Evolutionary conservation across 1,284 basidiomycete species (phyloP).

Genomic region (Inonotus hispidus): DNA sequence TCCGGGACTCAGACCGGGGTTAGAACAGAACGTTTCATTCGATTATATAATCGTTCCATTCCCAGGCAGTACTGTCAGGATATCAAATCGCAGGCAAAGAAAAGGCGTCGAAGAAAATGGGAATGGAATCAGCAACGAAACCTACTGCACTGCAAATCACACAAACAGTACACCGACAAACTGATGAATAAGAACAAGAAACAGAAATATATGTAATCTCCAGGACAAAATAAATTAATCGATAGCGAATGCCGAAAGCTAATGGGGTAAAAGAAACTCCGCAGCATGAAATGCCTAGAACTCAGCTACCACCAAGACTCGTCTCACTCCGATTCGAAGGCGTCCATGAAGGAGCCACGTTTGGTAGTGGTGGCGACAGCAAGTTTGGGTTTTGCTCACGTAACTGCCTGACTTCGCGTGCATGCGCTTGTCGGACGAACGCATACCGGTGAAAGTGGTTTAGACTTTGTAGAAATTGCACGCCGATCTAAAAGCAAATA

Average conservation of each 20-base stretch:
- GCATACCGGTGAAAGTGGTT: constrained; percentile 92
- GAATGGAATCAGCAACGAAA: no score
- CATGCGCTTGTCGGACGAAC: constrained; percentile 69
- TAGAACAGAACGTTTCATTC: no score
- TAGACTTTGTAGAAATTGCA: constrained; percentile 75
- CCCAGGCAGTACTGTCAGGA: no score
- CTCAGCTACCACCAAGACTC: constrained; percentile 32
- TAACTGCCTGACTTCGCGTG: constrained; percentile 41
- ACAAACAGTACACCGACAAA: no score
- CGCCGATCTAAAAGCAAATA: constrained; percentile 59
- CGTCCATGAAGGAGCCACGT: constrained; percentile 31
- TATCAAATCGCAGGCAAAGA: no score
- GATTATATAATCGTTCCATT: no score
- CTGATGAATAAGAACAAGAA: background rate
- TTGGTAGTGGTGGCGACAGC: constrained; percentile 30
- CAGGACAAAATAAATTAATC: background rate
- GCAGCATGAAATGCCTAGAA: background rate
- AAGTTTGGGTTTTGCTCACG: constrained; percentile 38
- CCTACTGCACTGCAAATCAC: no score
- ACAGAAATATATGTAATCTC: background rate
- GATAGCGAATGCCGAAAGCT: background rate
- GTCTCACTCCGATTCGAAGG: constrained; percentile 46
- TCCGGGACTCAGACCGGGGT: background rate
- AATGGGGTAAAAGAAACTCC: background rate
- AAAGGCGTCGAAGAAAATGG: no score